Conservation (phyloP, 2,329 filamentous ascomycete species). For the Exophiala sp. region DNA sequence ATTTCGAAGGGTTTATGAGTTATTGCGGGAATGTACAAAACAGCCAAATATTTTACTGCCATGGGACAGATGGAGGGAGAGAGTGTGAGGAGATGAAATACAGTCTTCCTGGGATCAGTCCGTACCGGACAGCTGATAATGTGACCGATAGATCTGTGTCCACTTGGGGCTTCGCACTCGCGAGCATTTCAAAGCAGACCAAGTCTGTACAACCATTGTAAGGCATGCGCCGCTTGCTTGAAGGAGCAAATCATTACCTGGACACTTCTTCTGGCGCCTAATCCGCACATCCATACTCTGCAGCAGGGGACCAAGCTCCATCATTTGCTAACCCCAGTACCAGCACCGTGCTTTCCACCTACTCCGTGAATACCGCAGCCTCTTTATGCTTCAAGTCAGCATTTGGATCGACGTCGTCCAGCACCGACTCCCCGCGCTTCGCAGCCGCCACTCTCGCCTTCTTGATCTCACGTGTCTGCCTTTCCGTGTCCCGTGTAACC, state of each 20-base stretch:
- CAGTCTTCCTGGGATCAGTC: not conserved
- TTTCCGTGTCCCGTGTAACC: conserved; percentile 40
- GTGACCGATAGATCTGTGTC: conserved; percentile 9
- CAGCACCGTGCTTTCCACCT: too few species aligned
- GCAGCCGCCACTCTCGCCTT: conserved; percentile 41
- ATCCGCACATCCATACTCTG: too few species aligned
- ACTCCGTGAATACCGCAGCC: too few species aligned
- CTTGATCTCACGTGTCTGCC: conserved; percentile 46
- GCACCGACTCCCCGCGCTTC: conserved; percentile 40
- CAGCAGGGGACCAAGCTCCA: too few species aligned
- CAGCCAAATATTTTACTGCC: not conserved
- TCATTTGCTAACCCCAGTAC: too few species aligned
- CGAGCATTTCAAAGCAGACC: too few species aligned
- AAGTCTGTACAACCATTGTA: too few species aligned
- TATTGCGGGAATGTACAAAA: conserved; percentile 7
- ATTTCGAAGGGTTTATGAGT: not conserved
- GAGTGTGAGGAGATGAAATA: not conserved
- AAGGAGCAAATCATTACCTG: too few species aligned
- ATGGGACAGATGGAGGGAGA: not conserved
- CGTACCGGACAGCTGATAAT: conserved; percentile 5
- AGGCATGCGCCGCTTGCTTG: too few species aligned
- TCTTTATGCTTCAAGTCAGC: too few species aligned
- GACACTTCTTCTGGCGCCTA: too few species aligned
- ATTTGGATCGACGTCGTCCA: conserved; percentile 39
- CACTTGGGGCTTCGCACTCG: not conserved